Percentiles rank a stretch among this genome's conserved stretches.
phyloP scores from a whole-genome alignment of 2,329 filamentous ascomycete genomes.

The Clarireedia paspali region DNA sequence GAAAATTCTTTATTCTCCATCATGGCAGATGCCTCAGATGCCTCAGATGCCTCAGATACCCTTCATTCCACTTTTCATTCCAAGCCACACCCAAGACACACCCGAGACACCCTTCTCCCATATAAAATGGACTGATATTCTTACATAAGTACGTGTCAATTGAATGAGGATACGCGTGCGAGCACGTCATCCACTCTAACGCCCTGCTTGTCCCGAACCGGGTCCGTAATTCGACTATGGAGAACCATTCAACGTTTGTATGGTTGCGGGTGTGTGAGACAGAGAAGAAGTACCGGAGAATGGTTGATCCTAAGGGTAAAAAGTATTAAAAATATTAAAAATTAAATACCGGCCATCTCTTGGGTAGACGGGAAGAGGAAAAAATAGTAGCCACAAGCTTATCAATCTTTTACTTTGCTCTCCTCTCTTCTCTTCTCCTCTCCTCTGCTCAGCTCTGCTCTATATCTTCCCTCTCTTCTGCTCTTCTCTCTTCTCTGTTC shows the following conservation, averaged over 20 bases:
- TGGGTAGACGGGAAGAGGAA: background rate
- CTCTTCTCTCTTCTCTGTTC: background rate
- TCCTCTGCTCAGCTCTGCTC: background rate
- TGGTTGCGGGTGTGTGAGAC: background rate
- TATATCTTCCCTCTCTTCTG: background rate
- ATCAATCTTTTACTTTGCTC: background rate
- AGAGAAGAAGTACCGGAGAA: background rate
- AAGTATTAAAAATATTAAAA: background rate
- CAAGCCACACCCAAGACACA: no score
- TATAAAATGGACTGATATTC: background rate
- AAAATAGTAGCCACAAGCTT: background rate
- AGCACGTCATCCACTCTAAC: slow-evolving; percentile 9
- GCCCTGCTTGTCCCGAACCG: background rate
- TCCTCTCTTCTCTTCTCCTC: background rate
- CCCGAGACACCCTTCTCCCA: background rate
- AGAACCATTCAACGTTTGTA: background rate
- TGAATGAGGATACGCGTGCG: background rate
- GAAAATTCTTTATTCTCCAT: no score
- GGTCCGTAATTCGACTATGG: slow-evolving; percentile 1
- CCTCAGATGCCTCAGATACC: no score
- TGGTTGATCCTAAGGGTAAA: background rate
- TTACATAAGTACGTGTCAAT: background rate
- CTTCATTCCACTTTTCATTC: background rate
- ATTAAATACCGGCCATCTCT: background rate
- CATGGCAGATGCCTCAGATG: no score